These are phyloP conservation scores for Kazachstania sp. DNA, from an alignment of 1,139 yeast species.

Conservation along the genomic window DNA sequence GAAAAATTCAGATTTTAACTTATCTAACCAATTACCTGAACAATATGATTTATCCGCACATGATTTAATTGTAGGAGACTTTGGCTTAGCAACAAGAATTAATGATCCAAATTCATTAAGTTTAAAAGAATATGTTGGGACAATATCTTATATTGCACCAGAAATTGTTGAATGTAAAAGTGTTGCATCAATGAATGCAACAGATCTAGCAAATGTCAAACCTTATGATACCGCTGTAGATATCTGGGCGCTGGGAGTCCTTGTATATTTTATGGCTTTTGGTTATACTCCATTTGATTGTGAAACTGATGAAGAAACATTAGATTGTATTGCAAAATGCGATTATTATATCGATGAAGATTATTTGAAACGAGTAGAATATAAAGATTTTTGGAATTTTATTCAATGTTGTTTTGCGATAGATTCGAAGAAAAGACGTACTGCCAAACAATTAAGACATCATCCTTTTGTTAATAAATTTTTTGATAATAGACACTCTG, in stretches of 20 bases:
- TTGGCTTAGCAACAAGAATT: conserved; percentile 42
- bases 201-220: conserved; percentile 12
- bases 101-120: conserved; percentile 9
- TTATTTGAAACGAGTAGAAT: conserved; percentile 26
- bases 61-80: conserved; percentile 60
- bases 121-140: conserved; percentile 48
- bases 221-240: conserved; percentile 53
- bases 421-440: conserved; percentile 41
- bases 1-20: conserved; percentile 12
- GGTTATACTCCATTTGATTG: conserved; percentile 79
- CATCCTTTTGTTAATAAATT: conserved; percentile 37
- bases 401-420: conserved; percentile 46
- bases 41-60: conserved; percentile 31
- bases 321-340: conserved; percentile 48
- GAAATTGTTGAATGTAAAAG: conserved; percentile 49
- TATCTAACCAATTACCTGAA: neutral
- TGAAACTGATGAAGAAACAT: conserved; percentile 62
- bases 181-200: conserved; percentile 11
- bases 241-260: conserved; percentile 72
- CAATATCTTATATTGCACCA: conserved; percentile 71
- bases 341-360: conserved; percentile 47
- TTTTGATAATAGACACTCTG: conserved; percentile 8
- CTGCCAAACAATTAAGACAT: conserved; percentile 38
- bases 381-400: conserved; percentile 48
- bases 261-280: conserved; percentile 60